phyloP scores from a whole-genome alignment of 495 filamentous ascomycete genomes.

The Penicillium lagena region DNA sequence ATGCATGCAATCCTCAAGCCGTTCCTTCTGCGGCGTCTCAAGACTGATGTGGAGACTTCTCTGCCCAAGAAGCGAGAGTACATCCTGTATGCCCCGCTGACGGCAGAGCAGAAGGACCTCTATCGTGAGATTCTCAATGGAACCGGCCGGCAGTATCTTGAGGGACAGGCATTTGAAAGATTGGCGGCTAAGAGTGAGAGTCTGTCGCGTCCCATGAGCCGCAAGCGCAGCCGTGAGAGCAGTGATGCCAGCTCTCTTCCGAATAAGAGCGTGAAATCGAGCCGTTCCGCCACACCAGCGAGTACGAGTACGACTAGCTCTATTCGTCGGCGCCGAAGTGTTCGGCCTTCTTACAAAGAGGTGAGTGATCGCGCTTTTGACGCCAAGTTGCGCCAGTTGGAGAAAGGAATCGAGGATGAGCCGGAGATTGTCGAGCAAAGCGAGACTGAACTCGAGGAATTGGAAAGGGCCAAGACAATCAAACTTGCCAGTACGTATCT shows the following conservation, averaged over 20 bases:
- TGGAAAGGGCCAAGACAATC: constrained; percentile 63
- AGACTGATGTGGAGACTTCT: constrained; percentile 83
- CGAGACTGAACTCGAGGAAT: constrained; percentile 52
- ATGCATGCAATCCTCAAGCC: constrained; percentile 92
- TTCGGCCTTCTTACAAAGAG: constrained; percentile 60
- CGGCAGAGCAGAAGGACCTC: constrained; percentile 78
- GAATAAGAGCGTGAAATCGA: constrained; percentile 70
- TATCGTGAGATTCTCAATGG: constrained; percentile 81
- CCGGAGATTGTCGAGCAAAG: constrained; percentile 40
- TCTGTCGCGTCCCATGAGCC: constrained; percentile 29
- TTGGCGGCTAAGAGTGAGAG: constrained; percentile 30
- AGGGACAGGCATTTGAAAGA: constrained; percentile 75
- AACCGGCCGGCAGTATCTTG: constrained; percentile 71
- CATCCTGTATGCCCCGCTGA: constrained; percentile 86
- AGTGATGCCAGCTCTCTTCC: constrained; percentile 27
- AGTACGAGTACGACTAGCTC: constrained; percentile 34
- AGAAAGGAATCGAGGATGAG: constrained; percentile 45
- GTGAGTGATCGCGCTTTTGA: constrained; percentile 72
- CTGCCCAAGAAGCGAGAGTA: constrained; percentile 97
- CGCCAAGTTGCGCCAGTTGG: constrained; percentile 57
- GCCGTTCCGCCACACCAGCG: constrained; percentile 61
- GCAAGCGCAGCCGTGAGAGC: constrained; percentile 49
- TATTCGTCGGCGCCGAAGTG: constrained; percentile 35
- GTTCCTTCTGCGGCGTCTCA: constrained; percentile 80
- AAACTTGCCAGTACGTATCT: constrained; percentile 64